phyloP scores from a whole-genome alignment of 2,329 filamentous ascomycete genomes.

The Pleomassaria siparia region DNA sequence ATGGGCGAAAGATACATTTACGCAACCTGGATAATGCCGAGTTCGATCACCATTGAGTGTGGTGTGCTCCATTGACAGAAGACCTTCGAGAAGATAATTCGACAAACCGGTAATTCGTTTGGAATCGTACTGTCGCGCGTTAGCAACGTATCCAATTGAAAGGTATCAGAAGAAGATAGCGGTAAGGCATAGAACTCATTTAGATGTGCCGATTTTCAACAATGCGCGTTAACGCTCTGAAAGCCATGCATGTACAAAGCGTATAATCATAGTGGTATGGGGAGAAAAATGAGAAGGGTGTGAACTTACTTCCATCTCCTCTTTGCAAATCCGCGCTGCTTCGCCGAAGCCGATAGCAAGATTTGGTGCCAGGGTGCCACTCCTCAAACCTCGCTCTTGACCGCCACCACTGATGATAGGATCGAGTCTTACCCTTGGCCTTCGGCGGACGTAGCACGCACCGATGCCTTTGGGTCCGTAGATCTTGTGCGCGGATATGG shows the following conservation, averaged over 20 bases:
- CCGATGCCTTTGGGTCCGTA: slow-evolving; percentile 98
- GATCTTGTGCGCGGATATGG: slow-evolving; percentile 97
- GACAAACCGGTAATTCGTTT: slow-evolving; percentile 83
- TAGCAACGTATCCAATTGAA: slow-evolving; percentile 7
- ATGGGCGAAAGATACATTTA: slow-evolving; percentile 98
- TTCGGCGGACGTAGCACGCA: slow-evolving; percentile 90
- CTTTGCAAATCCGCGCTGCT: slow-evolving; percentile 85
- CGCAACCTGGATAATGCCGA: slow-evolving; percentile 90
- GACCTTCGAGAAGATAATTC: slow-evolving; percentile 77
- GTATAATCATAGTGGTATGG: slow-evolving; percentile 68
- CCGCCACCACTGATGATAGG: slow-evolving; percentile 96
- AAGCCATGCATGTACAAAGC: slow-evolving; percentile 86
- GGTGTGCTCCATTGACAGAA: slow-evolving; percentile 89
- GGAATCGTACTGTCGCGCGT: slow-evolving; percentile 73
- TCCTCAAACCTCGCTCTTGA: slow-evolving; percentile 91
- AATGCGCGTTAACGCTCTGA: slow-evolving; percentile 60
- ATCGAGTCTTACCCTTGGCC: slow-evolving; percentile 90
- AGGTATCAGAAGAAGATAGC: background rate
- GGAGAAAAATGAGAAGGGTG: slow-evolving; percentile 17
- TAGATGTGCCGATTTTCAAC: slow-evolving; percentile 2
- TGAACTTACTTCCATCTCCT: slow-evolving; percentile 82
- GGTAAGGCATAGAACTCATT: background rate
- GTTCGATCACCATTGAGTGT: slow-evolving; percentile 82
- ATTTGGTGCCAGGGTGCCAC: slow-evolving; percentile 87
- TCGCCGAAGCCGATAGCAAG: slow-evolving; percentile 92